Conservation (phyloP, 2,329 filamentous ascomycete genomes). For the Saccharata proteae region DNA sequence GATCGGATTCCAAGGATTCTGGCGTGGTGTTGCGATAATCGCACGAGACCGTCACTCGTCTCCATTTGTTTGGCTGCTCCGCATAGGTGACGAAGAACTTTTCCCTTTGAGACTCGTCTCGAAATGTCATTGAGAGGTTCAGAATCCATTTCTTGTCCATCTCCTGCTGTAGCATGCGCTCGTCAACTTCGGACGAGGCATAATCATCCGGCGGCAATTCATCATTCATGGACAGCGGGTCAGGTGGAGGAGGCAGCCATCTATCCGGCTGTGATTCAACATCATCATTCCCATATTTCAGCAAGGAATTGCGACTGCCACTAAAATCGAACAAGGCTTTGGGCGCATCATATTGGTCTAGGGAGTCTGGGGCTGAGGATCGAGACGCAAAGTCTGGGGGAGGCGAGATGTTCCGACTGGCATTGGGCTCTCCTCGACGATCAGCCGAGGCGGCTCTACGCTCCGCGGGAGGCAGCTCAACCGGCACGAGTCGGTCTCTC, state of each 20-base stretch:
- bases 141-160: slow-evolving; percentile 86
- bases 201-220: slow-evolving; percentile 20
- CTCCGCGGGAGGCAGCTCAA: slow-evolving; percentile 53
- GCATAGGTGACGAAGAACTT: slow-evolving; percentile 98
- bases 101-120: slow-evolving; percentile 81
- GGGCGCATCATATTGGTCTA: slow-evolving; percentile 17
- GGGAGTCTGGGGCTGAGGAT: slow-evolving; percentile 27
- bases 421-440: slow-evolving; percentile 23
- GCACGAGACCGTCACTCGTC: slow-evolving; percentile 81
- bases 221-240: slow-evolving; percentile 15
- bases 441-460: slow-evolving; percentile 54
- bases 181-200: slow-evolving; percentile 32
- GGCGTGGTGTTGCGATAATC: slow-evolving; percentile 75
- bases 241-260: slow-evolving; percentile 6
- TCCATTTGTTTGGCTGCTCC: slow-evolving; percentile 66
- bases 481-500: slow-evolving; percentile 57
- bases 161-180: slow-evolving; percentile 61
- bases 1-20: slow-evolving; percentile 74
- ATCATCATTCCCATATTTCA: not conserved
- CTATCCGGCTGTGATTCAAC: too few species aligned
- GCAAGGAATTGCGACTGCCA: slow-evolving; percentile 6
- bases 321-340: too few species aligned
- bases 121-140: slow-evolving; percentile 96
- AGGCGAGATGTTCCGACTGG: slow-evolving; percentile 32
- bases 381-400: slow-evolving; percentile 24